Evolutionary conservation across 495 filamentous ascomycete species (phyloP), one percentile per base, ranked within the genome.

Genomic region (Aspergillus sclerotioniger): DNA sequence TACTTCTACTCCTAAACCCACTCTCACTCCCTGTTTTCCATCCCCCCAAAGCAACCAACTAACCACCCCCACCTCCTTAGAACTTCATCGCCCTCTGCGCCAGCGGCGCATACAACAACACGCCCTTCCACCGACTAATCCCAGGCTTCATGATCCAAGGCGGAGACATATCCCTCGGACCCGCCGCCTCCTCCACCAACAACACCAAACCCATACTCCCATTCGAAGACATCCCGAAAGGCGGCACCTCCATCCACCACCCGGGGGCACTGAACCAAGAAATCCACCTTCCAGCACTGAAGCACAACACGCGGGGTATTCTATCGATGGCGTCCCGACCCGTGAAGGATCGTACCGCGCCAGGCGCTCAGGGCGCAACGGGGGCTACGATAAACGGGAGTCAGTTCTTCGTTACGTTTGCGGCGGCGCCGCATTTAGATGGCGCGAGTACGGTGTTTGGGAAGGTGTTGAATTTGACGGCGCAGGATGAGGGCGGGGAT

Each of bases 51-150:
- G 31, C 16, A 10, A 53, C n/a, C 19, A 48, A 43, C 48, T 59
- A 53, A 58, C 46, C 9, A 10, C 0, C 31, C 4, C 6, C 6
- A 16, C 15, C 19, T 8, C 28, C 7, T 15, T 67, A 96, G 88
- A 98, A 98, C 77, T 98, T 98, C 76, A 85, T 98, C 59, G 94
- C 93, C 46, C 88, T 98, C 43, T 96, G 91, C 80, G 94, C 95
- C 61, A 90, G 87, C 35, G 82, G 81, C 64, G 91, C 90, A 78
- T 98, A 95, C 78, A 81, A 94, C 71, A 73, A 80, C 69, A 93
- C 89, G 7, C 90, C 88, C n/a, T 90, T 98, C 80, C 93, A 97
- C 81, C 89, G 93, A 39, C 77, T 88, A 15, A 94, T 96, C 53
- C 90, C 91, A 3, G 78, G 82, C 56, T 98, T 98, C 84, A 96